Conservation (phyloP, 2,329 filamentous ascomycete species). For the Herpomyces periplanetae region DNA sequence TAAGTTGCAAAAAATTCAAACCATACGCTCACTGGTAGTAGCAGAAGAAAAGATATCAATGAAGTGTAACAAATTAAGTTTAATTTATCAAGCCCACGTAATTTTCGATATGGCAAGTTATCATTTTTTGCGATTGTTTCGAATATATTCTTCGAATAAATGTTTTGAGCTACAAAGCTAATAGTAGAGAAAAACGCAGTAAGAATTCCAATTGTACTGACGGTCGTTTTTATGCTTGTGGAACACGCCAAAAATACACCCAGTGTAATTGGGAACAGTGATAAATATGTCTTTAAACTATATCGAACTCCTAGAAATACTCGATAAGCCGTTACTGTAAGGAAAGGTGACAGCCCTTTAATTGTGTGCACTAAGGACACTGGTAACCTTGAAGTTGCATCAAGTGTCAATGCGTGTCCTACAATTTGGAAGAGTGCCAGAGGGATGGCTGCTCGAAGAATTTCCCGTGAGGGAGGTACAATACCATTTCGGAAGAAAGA, state of each 20-base stretch:
- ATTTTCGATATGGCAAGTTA: constrained; percentile 10
- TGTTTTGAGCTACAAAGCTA: constrained; percentile 90
- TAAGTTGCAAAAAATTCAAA: constrained; percentile 46
- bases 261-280: constrained; percentile 42
- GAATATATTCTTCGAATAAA: constrained; percentile 89
- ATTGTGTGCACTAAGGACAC: constrained; percentile 94
- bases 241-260: constrained; percentile 94
- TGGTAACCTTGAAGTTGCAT: constrained; percentile 68
- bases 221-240: constrained; percentile 48
- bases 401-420: constrained; percentile 70
- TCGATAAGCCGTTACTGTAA: constrained; percentile 76
- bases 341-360: constrained; percentile 75
- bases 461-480: constrained; percentile 33
- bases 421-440: constrained; percentile 69
- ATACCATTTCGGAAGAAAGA: constrained; percentile 54
- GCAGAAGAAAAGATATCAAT: constrained; percentile 55
- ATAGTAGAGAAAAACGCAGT: constrained; percentile 64
- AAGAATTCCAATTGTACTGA: constrained; percentile 55
- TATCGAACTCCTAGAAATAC: constrained; percentile 62
- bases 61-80: constrained; percentile 94
- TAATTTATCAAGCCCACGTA: constrained; percentile 66
- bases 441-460: constrained; percentile 57
- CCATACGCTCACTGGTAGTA: constrained; percentile 67
- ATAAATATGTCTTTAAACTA: constrained; percentile 47
- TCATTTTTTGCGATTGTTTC: constrained; percentile 65